A percentile compares a stretch with the other conserved stretches of the same genome.
Evolutionary conservation across 768 basidiomycete genomes (phyloP).

Genomic region (Suillus luteus): DNA sequence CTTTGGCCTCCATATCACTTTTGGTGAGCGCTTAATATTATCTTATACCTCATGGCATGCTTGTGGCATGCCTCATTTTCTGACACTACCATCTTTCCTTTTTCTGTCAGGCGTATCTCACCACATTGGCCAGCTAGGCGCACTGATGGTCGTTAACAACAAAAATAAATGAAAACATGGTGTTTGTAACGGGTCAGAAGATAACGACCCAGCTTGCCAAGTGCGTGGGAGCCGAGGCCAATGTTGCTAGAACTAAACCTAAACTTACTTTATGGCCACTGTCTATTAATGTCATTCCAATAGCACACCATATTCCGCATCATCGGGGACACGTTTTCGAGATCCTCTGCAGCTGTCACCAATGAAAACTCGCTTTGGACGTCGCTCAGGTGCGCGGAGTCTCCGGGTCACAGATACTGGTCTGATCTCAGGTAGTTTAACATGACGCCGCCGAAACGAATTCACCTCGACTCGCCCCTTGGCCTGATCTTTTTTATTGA

Average conservation of each 20-base stretch:
- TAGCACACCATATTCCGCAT: not conserved
- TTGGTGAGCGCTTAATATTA: not conserved
- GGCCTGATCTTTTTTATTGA: not conserved
- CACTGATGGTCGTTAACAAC: not conserved
- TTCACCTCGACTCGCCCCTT: not conserved
- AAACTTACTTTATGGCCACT: not conserved
- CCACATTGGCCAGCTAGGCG: not conserved
- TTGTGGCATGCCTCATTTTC: not conserved
- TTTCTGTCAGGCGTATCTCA: not conserved
- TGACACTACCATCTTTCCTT: not conserved
- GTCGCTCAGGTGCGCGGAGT: not conserved
- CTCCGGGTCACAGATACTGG: not conserved
- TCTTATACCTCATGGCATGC: not conserved
- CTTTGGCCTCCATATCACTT: not conserved
- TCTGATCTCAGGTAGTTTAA: not conserved
- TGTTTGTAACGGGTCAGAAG: too few relatives aligned
- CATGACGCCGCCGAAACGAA: not conserved
- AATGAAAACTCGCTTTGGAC: not conserved
- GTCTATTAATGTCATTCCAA: not conserved
- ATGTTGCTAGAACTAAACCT: not conserved
- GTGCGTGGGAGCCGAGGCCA: not conserved
- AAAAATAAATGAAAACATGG: not conserved
- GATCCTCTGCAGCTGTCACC: not conserved
- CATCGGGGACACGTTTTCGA: not conserved
- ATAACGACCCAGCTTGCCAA: not conserved